Percentiles rank a stretch among this genome's conserved stretches.
phyloP scores from a whole-genome alignment of 345 rosid genomes.

The Hibiscus tridactylites region DNA sequence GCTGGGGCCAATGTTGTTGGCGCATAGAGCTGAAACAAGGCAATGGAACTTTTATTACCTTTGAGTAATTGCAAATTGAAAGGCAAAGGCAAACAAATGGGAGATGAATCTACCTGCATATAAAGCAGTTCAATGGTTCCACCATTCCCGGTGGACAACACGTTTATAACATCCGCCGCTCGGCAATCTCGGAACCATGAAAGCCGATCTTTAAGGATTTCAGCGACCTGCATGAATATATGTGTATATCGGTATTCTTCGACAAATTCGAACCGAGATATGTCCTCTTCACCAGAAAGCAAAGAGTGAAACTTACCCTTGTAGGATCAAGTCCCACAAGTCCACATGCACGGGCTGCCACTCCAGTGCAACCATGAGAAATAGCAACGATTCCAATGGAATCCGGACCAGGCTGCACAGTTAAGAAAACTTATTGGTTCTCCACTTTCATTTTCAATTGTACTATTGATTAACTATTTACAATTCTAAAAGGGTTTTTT shows the following conservation, averaged over 20 bases:
- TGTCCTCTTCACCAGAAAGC: not conserved
- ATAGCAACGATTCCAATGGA: slow-evolving; percentile 99
- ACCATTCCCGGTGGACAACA: slow-evolving; percentile 81
- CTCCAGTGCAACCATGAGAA: slow-evolving; percentile 98
- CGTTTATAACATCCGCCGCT: slow-evolving; percentile 73
- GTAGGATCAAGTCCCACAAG: slow-evolving; percentile 99
- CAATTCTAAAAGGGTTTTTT: too few relatives aligned
- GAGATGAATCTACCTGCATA: slow-evolving; percentile 63
- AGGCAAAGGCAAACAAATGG: not conserved
- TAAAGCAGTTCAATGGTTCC: slow-evolving; percentile 94
- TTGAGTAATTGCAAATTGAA: too few relatives aligned
- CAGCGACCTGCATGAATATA: slow-evolving; percentile 58
- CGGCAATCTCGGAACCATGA: slow-evolving; percentile 94
- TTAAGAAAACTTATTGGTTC: not conserved
- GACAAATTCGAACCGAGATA: not conserved
- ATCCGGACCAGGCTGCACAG: slow-evolving; percentile 99
- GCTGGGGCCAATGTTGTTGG: slow-evolving; percentile 96
- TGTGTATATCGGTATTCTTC: not conserved
- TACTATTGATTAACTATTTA: too few relatives aligned
- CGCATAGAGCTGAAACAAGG: slow-evolving; percentile 61
- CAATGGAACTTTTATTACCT: not conserved
- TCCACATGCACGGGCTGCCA: slow-evolving; percentile 99
- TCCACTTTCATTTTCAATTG: not conserved
- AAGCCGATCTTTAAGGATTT: slow-evolving; percentile 94
- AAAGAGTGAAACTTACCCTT: slow-evolving; percentile 44